Percentiles rank a stretch among this genome's conserved stretches.
Conservation (phyloP, 2,329 filamentous ascomycete species). For the Dendrostoma leiphaemia region DNA sequence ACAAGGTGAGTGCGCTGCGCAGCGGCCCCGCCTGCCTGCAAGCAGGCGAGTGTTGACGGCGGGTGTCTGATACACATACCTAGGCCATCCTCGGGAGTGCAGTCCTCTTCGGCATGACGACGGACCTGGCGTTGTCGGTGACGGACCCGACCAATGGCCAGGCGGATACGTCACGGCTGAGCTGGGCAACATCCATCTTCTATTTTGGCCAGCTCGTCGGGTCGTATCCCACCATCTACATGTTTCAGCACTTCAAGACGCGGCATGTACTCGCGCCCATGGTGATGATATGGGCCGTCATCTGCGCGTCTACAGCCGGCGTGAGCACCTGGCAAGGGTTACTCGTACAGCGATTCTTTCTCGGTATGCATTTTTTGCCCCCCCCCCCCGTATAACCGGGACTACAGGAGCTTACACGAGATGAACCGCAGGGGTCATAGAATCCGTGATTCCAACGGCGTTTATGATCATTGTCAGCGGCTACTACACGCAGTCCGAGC, state of each 20-base stretch:
- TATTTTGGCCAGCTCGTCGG: conserved; percentile 79
- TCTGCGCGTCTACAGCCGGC: conserved; percentile 68
- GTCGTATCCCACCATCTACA: conserved; percentile 70
- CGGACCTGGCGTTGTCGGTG: conserved; percentile 60
- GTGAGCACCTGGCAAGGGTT: conserved; percentile 63
- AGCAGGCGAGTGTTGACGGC: no score
- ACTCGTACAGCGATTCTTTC: conserved; percentile 65
- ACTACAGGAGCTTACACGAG: no score
- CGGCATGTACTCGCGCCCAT: conserved; percentile 62
- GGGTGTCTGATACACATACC: no score
- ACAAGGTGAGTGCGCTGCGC: conserved; percentile 48
- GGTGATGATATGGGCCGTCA: conserved; percentile 63
- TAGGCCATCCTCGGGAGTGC: conserved; percentile 72
- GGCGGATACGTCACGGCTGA: conserved; percentile 65
- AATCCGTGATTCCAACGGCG: conserved; percentile 63
- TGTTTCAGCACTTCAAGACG: conserved; percentile 65
- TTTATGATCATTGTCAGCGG: conserved; percentile 64
- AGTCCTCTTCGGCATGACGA: conserved; percentile 73
- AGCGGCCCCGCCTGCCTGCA: no score
- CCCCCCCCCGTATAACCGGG: no score
- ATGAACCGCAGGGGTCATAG: conserved; percentile 53
- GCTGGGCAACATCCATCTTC: conserved; percentile 76
- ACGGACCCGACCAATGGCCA: conserved; percentile 43
- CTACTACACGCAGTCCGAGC: conserved; percentile 65
- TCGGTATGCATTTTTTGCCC: no score